Percentiles rank a stretch among this genome's conserved stretches.
phyloP scores from a whole-genome alignment of 148 eudicot genomes.

The Chenopodium quinoa region DNA sequence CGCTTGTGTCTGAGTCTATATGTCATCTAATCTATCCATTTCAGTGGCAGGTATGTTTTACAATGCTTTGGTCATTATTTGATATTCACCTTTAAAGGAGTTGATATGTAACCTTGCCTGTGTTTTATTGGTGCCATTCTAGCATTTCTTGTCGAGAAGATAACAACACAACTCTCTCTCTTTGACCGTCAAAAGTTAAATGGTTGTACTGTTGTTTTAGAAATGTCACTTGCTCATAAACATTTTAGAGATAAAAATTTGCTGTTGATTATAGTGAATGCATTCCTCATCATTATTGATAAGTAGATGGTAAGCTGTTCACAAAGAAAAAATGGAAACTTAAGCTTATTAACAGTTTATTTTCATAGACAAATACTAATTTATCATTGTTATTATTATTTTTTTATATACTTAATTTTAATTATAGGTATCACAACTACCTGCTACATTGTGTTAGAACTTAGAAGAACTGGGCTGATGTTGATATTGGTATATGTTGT shows the following conservation, averaged over 20 bases:
- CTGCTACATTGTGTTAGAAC: too few species aligned
- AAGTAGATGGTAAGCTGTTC: not conserved
- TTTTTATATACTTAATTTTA: too few species aligned
- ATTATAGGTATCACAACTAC: too few species aligned
- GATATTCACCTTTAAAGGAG: not conserved
- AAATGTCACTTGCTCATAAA: not conserved
- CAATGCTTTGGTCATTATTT: not conserved
- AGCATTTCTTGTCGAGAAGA: not conserved
- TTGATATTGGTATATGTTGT: too few species aligned
- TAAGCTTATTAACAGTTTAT: not conserved
- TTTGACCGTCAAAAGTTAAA: too few species aligned
- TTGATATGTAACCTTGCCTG: not conserved
- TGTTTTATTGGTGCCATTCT: not conserved
- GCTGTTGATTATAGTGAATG: not conserved
- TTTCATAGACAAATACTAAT: not conserved
- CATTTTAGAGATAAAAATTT: not conserved
- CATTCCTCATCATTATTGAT: not conserved
- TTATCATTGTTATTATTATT: too few species aligned
- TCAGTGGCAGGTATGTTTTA: constrained; percentile 78
- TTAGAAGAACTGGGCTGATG: too few species aligned
- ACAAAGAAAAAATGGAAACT: not conserved
- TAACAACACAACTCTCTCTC: not conserved
- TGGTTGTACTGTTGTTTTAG: not conserved
- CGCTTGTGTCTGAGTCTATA: constrained; percentile 86
- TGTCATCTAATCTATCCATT: constrained; percentile 87